Percentiles rank a stretch among this genome's conserved stretches.
These are phyloP conservation scores for Globisporangium iwayamae DNA, from an alignment of 352 stramenopile species.

Conservation along the genomic window DNA sequence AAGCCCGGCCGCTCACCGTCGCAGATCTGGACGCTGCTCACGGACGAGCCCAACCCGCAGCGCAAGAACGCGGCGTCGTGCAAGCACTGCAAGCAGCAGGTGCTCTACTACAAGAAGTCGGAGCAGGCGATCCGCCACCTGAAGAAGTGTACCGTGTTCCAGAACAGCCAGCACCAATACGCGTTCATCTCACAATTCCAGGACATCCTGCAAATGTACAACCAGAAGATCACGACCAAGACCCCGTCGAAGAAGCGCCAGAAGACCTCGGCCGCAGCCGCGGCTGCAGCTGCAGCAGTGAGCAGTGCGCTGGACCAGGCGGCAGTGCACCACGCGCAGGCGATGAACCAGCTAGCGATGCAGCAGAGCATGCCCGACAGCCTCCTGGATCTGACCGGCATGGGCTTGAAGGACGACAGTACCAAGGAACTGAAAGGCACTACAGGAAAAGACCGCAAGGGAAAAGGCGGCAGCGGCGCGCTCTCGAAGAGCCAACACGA, in stretches of 20 bases:
- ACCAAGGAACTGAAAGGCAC: conserved; percentile 31
- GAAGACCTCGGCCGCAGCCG: conserved; percentile 27
- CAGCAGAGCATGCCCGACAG: conserved; percentile 65
- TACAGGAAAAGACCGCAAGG: conserved; percentile 31
- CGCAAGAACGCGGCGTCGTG: conserved; percentile 68
- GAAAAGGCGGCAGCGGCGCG: conserved; percentile 29
- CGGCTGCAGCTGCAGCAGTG: conserved; percentile 13
- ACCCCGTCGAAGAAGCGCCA: conserved; percentile 56
- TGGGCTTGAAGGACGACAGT: conserved; percentile 51
- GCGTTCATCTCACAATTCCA: conserved; percentile 77
- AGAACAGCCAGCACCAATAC: conserved; percentile 80
- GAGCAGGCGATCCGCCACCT: conserved; percentile 81
- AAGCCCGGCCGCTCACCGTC: conserved; percentile 60
- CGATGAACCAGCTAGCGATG: conserved; percentile 74
- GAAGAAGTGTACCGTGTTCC: conserved; percentile 77
- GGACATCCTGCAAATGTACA: conserved; percentile 77
- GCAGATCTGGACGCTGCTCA: conserved; percentile 81
- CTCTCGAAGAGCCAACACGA: conserved; percentile 67
- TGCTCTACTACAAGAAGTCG: conserved; percentile 87
- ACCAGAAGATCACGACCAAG: conserved; percentile 80
- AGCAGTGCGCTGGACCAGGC: conserved; percentile 43
- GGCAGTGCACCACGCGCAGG: conserved; percentile 53
- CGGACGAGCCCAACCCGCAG: conserved; percentile 76
- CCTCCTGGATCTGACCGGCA: conserved; percentile 56
- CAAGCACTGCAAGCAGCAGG: conserved; percentile 85